phyloP scores from a whole-genome alignment of 768 basidiomycete species.

The Suillus weaverae region DNA sequence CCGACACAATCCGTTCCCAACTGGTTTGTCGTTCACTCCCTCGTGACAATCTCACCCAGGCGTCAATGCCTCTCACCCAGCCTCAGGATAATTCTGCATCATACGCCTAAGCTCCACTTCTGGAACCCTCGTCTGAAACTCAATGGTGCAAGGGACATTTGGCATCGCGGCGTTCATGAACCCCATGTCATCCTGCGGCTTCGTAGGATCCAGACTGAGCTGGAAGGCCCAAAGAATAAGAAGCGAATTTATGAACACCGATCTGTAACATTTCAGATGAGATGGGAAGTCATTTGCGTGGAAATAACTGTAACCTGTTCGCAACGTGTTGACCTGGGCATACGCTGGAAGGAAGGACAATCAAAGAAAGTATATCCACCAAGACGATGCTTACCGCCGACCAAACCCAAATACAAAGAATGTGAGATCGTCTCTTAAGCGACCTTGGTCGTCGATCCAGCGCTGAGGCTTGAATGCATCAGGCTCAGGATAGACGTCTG shows the following conservation, averaged over 20 bases:
- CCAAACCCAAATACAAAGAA: conserved; percentile 1
- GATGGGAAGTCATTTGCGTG: neutral
- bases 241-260: neutral
- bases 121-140: neutral
- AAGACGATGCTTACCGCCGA: neutral
- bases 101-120: neutral
- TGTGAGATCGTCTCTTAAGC: neutral
- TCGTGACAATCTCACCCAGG: no score
- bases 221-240: neutral
- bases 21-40: no score
- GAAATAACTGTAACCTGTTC: neutral
- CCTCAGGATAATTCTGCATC: neutral
- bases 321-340: neutral
- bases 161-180: neutral
- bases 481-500: neutral
- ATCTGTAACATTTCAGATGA: neutral
- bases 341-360: neutral
- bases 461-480: neutral
- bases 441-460: neutral
- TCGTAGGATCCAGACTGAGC: neutral
- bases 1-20: no score
- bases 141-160: neutral
- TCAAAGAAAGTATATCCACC: neutral
- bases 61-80: neutral
- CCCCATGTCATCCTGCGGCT: neutral